Base-by-base conservation (phyloP, 169 alveolate species). In the Cryptosporidium sp. region DNA sequence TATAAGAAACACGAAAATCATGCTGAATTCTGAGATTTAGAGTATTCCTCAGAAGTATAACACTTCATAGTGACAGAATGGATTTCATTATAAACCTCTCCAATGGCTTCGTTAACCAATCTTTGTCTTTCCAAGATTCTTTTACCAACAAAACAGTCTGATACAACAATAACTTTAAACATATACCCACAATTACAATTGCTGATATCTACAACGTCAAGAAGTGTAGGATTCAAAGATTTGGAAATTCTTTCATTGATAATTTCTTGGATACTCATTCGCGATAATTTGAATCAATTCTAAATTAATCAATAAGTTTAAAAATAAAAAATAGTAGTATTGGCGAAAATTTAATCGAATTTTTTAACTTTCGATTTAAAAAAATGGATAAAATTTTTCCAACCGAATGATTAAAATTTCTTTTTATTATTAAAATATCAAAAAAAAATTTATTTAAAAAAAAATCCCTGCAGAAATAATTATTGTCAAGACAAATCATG, bases 51-150 rank as follows among this genome's bases (percentile, higher is more conserved):
- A 31, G 96, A 96, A 29, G 97, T 95, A 53, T 92, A 95, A 33
- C 97, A 95, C 70, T 94, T 91, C 97, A 95, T 95, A 37, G 95
- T 91, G 69, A 95, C 91, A 29, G 97, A 94, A 69, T 95, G 97
- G 9, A 95, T 95, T 45, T 70, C 69, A 23, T 91, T 91, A 93
- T 94, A 91, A 60, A 93, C 94, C 39, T 92, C 95, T n/a, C 94
- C 91, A 16, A 95, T 91, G 12, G 95, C 87, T 12, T 91, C 92
- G 92, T 95, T 95, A 8, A 95, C 97, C 23, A 95, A 75, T 58
- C 97, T 85, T 80, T 95, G 97, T 61, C 97, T 92, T 48, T 95
- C 96, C 23, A 95, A 56, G 53, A 94, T 86, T 69, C 85, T 92
- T 80, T 93, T 94, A 26, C 93, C 93, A 14, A 33, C 75, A 80